Evolutionary conservation across 2,329 filamentous ascomycete species (phyloP).

Genomic region (Zalaria sp.): DNA sequence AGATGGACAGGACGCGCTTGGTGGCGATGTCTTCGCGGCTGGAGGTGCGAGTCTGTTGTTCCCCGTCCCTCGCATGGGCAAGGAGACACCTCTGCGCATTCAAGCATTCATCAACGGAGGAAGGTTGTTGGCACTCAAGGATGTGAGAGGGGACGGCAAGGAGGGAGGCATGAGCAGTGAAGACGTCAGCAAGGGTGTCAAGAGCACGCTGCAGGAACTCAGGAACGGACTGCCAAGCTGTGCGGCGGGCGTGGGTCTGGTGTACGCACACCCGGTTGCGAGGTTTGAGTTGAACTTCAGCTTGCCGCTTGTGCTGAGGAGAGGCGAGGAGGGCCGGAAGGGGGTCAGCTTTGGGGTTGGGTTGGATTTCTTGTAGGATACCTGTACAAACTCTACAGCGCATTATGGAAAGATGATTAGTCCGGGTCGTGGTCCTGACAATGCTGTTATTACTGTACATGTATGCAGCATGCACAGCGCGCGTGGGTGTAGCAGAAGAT

Average conservation of each 20-base stretch:
- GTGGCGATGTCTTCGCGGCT: constrained; percentile 84
- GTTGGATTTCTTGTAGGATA: constrained; percentile 72
- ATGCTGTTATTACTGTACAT: too few species aligned
- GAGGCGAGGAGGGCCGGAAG: constrained; percentile 78
- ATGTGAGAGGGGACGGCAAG: constrained; percentile 19
- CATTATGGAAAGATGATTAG: background rate
- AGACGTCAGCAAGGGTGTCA: constrained; percentile 40
- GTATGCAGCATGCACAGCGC: too few species aligned
- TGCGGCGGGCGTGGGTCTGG: constrained; percentile 75
- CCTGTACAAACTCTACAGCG: background rate
- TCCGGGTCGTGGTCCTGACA: too few species aligned
- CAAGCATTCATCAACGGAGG: constrained; percentile 90
- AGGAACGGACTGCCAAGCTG: constrained; percentile 66
- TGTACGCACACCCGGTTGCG: constrained; percentile 89
- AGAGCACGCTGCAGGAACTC: constrained; percentile 54
- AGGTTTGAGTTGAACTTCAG: constrained; percentile 95
- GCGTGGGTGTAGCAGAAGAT: too few species aligned
- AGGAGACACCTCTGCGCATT: constrained; percentile 70
- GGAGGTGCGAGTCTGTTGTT: constrained; percentile 75
- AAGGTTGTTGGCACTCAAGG: constrained; percentile 62
- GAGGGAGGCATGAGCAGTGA: constrained; percentile 32
- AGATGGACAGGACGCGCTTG: constrained; percentile 73
- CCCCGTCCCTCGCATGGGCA: constrained; percentile 68
- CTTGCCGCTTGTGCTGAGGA: constrained; percentile 66
- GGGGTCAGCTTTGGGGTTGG: constrained; percentile 92